These are phyloP conservation scores for Plectosphaerella cucumerina DNA, from an alignment of 2,329 filamentous ascomycete genomes.

Conservation along the genomic window DNA sequence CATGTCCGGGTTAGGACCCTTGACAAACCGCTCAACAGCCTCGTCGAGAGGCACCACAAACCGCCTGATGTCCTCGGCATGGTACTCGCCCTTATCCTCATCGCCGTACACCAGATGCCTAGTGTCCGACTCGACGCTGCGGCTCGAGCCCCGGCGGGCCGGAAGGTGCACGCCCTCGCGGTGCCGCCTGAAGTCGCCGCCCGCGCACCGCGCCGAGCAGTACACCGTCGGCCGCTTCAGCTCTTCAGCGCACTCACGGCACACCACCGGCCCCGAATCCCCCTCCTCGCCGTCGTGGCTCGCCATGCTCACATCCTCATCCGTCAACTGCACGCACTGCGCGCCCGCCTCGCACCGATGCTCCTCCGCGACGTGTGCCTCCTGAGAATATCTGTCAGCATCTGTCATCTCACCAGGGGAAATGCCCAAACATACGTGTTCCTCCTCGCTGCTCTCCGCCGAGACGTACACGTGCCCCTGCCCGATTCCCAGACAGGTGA, in stretches of 20 bases:
- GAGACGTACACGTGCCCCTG: slow-evolving; percentile 39
- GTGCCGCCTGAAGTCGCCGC: slow-evolving; percentile 34
- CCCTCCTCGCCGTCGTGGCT: slow-evolving; percentile 16
- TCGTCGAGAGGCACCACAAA: slow-evolving; percentile 11
- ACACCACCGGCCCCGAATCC: slow-evolving; percentile 28
- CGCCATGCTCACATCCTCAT: slow-evolving; percentile 35
- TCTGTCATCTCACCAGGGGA: not conserved
- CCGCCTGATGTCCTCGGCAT: slow-evolving; percentile 11
- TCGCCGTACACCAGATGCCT: slow-evolving; percentile 15
- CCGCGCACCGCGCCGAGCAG: slow-evolving; percentile 39
- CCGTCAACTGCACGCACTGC: slow-evolving; percentile 32
- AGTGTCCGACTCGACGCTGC: slow-evolving; percentile 17
- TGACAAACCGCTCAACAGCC: slow-evolving; percentile 10
- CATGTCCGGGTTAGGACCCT: slow-evolving; percentile 10
- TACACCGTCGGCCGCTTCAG: slow-evolving; percentile 32
- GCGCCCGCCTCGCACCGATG: slow-evolving; percentile 38
- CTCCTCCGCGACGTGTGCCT: slow-evolving; percentile 29
- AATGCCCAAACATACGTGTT: slow-evolving; percentile 30
- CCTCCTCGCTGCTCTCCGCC: slow-evolving; percentile 32
- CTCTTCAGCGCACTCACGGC: slow-evolving; percentile 34
- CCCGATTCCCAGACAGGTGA: slow-evolving; percentile 29
- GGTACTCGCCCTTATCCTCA: slow-evolving; percentile 12
- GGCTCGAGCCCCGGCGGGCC: slow-evolving; percentile 17
- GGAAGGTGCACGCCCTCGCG: slow-evolving; percentile 27
- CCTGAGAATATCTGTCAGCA: slow-evolving; percentile 21